Evolutionary conservation across 192 early-diverging fungal genomes (phyloP).

Genomic region (Helicostylum pulchrum): DNA sequence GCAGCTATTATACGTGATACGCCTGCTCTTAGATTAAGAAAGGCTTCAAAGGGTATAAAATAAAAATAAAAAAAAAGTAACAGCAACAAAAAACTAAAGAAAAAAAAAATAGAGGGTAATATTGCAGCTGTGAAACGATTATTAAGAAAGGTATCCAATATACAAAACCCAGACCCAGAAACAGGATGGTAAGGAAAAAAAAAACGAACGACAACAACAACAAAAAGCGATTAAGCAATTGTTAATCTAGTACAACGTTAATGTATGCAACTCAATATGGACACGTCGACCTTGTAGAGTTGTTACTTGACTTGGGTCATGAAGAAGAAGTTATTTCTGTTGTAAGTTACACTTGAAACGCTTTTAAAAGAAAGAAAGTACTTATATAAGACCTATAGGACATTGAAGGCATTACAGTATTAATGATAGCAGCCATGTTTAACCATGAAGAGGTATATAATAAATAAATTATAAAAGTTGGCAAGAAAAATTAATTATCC

Average conservation of each 20-base stretch:
- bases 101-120: slow-evolving; percentile 32
- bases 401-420: slow-evolving; percentile 32
- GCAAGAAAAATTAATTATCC: neutral
- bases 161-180: slow-evolving; percentile 38
- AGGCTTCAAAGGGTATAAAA: slow-evolving; percentile 32
- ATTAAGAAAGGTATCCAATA: slow-evolving; percentile 28
- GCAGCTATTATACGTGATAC: slow-evolving; percentile 30
- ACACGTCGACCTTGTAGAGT: slow-evolving; percentile 33
- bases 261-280: slow-evolving; percentile 35
- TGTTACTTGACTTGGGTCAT: slow-evolving; percentile 32
- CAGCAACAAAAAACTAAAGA: too few species aligned
- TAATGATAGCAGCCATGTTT: slow-evolving; percentile 37
- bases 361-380: neutral
- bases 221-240: neutral
- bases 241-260: slow-evolving; percentile 29
- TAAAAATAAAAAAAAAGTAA: neutral
- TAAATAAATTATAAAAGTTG: neutral
- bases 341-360: slow-evolving; percentile 15
- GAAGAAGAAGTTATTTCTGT: slow-evolving; percentile 40
- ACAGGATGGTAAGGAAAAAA: slow-evolving; percentile 28
- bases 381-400: slow-evolving; percentile 13
- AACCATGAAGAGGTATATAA: slow-evolving; percentile 35
- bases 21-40: slow-evolving; percentile 31
- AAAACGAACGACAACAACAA: neutral
- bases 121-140: slow-evolving; percentile 35